Base-by-base conservation (phyloP, 148 eudicot species). In the Mesembryanthemum crystallinum region DNA sequence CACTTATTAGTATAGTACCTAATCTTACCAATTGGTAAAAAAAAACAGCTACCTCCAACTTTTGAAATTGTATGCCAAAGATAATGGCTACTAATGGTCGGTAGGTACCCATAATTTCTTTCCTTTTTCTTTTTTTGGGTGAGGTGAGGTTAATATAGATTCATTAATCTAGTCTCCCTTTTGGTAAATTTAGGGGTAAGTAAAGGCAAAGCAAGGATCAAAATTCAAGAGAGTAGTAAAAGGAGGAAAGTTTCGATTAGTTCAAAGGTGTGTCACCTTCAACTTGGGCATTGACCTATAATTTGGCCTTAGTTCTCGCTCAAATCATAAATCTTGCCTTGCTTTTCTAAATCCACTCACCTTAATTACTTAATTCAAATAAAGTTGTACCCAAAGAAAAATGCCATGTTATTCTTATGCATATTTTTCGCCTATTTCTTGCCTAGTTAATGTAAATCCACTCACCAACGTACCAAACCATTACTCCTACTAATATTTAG, bases 281-380 rank as follows among this genome's bases (percentile, higher is more conserved):
- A 39, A 72, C 55, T 72, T 3, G 67, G 62, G 83, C 83, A 76
- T 67, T 79, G n/a, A 3, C 83, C 80, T 76, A 29, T 66, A 81
- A 81, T 81, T 81, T 81, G 80, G 83, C 65, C 83, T 32, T 76
- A 49, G 62, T 66, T 81, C 77, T 76, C 83, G 80, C 73, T 72
- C 57, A 32, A 11, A 6, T 39, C 14, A 5, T 55, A 7, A 0
- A 33, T 1, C 11, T 35, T 71, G 55, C 73, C 60, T 76, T 65
- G 68, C 75, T 54, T 33, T 29, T 63, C 61, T 76, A 64, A 71
- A 76, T 64, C 47, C 55, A 55, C 78, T 21, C 45, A 58, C 30
- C 37, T 3, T 9, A n/a, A n/a, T 6, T 14, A 6, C n/a, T 8
- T 15, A 8, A 21, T 62, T 51, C 15, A 33, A 28, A 30, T 30